Evolutionary conservation across 768 basidiomycete genomes (phyloP), one percentile per base, ranked within the genome.

Genomic region (Tephrocybe sp.): DNA sequence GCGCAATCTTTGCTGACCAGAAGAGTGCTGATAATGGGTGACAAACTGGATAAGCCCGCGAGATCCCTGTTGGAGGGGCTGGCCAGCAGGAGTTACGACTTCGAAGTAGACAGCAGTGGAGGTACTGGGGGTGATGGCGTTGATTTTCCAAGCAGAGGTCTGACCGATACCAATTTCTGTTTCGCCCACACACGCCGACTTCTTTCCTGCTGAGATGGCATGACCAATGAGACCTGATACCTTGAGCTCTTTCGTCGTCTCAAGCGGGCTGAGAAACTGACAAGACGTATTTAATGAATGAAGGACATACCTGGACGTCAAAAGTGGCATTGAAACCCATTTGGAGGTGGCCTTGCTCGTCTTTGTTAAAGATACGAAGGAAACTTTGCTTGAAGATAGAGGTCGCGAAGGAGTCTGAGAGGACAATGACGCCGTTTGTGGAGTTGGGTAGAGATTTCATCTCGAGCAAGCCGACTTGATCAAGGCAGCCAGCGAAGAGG

Each of bases 321-420:
- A 99, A 96, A 0, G 94, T 98, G 9, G 94, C 97, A 61, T 98
- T 99, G 75, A 98, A 98, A 49, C 96, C 97, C 95, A 98, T 98
- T 63, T 89, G 84, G 23, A 98, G 77, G 57, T 90, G 80, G 1
- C 95, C 96, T 56, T 96, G 84, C 15, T 90, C 91, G 58, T 96
- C 96, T 68, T 97, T 98, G 63, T 78, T 84, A 69, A 99, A 93
- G 36, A 96, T 75, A 36, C 94, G 84, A 36, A 97, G 79, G 85
- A 97, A 98, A 61, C 88, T 91, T 69, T 98, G 96, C 75, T 98
- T 98, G 84, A 98, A 98, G 66, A 98, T 97, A 21, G 93, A 93
- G 9, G 96, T 98, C 10, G 90, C 86, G 68, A 98, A 99, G 0
- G 94, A 95, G 64, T 99, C 97, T 33, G 96, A 93, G 30, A 98